Evolutionary conservation across 257 asterid species (phyloP), one percentile per base, ranked within the genome.

Genomic region (Solanum bulbocastanum): DNA sequence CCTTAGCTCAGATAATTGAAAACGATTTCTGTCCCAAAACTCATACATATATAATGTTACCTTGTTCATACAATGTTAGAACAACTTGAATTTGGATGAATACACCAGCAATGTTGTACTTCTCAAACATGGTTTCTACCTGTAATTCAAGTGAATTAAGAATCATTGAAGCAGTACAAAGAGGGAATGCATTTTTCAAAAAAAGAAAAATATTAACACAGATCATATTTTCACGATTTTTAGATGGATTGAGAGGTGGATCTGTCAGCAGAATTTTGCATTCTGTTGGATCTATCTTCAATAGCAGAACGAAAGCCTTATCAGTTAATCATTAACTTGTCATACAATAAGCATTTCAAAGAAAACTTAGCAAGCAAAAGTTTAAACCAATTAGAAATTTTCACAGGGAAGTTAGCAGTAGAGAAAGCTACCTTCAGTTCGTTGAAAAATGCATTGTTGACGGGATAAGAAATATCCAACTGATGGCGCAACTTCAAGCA

Each of bases 111-210:
- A 96, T 96, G 91, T 95, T 96, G 94, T 96, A 96, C 83, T 95
- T 97, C 93, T 97, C 99, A 92, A 96, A 97, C 98, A 97, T 97
- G 88, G 96, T 91, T 91, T 96, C 99, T 81, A 93, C 98, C 98
- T 97, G 96, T 89, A 87, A 89, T 68, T 68, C 40, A 9, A 89
- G 68, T 39, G 27, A 58, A 56, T 69, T 84, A 35, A 72, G 83
- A 65, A 87, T 86, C 7, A 85, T 74, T 39, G 83, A 83, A 46
- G 82, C 32, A 49, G 25, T 35, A 60, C 27, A 58, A 23, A 65
- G 66, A 88, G 49, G 74, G 23, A 65, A 42, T 39, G 46, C 23
- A 58, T 3, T 76, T 37, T 30, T 13, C 6, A 1, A 25, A 13
- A 13, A 83, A 15, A 72, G 30, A 65, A 69, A 83, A 83, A 83